A percentile compares a stretch with the other conserved stretches of the same genome.
phyloP scores from a whole-genome alignment of 2,329 filamentous ascomycete species.

The Pseudogymnoascus sp. region DNA sequence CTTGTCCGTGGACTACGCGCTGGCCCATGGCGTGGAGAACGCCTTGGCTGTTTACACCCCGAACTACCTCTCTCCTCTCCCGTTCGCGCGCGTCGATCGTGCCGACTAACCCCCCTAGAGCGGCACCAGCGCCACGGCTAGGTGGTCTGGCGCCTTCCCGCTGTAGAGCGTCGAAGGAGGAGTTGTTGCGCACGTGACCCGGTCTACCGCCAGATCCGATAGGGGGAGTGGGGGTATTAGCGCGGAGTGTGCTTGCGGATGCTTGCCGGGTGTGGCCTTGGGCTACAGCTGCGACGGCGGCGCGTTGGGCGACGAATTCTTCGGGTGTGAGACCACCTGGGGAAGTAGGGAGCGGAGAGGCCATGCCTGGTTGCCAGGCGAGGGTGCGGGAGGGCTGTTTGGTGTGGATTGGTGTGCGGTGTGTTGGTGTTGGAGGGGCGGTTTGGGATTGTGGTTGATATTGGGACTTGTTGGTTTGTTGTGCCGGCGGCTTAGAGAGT shows the following conservation, averaged over 20 bases:
- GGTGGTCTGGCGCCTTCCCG: conserved; percentile 27
- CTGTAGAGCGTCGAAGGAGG: conserved; percentile 36
- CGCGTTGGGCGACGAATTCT: conserved; percentile 75
- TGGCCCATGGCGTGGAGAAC: conserved; percentile 67
- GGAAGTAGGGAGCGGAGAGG: conserved; percentile 39
- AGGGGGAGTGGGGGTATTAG: conserved; percentile 36
- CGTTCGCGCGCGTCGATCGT: conserved; percentile 73
- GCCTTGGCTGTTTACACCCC: conserved; percentile 59
- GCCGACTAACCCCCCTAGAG: conserved; percentile 54
- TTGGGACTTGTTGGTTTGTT: not conserved
- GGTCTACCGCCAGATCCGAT: conserved; percentile 13
- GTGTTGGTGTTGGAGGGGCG: not conserved
- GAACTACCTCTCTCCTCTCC: conserved; percentile 63
- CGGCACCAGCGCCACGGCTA: not conserved
- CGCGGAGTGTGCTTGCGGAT: conserved; percentile 42
- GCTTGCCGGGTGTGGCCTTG: conserved; percentile 49
- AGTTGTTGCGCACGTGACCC: conserved; percentile 34
- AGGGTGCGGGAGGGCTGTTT: conserved; percentile 43
- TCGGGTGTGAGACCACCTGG: conserved; percentile 59
- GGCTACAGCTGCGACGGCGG: conserved; percentile 42
- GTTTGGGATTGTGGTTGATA: not conserved
- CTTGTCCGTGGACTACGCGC: conserved; percentile 27
- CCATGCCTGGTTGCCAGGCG: conserved; percentile 69
- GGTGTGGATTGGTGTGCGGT: not conserved
- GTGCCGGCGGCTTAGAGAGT: not conserved